These are phyloP conservation scores for Haplographium delicatum DNA, from an alignment of 495 filamentous ascomycete genomes.

Conservation along the genomic window DNA sequence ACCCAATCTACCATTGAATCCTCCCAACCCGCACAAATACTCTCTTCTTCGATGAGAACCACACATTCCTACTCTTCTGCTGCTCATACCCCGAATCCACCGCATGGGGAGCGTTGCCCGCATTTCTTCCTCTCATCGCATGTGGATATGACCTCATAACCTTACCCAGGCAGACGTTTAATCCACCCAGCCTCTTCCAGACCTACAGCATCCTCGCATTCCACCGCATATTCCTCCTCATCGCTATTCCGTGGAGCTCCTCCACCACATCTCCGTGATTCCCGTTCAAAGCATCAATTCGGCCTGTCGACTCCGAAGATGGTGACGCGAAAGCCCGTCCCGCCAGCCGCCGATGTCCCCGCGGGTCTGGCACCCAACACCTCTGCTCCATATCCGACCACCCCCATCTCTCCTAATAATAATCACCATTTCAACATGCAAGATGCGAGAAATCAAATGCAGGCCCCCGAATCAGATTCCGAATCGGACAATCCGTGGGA, in stretches of 20 bases:
- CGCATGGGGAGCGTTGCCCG: no score
- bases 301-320: constrained; percentile 15
- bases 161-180: neutral
- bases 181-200: neutral
- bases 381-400: constrained; percentile 18
- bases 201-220: neutral
- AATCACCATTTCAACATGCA: constrained; percentile 29
- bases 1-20: no score
- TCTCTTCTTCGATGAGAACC: no score
- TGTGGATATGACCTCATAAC: constrained; percentile 8
- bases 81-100: no score
- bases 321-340: constrained; percentile 39
- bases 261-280: neutral
- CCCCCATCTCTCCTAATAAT: constrained; percentile 25
- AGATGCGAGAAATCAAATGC: constrained; percentile 28
- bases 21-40: no score
- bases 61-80: no score
- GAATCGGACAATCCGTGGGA: constrained; percentile 36
- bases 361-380: constrained; percentile 8
- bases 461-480: constrained; percentile 24
- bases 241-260: neutral
- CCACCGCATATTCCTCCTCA: neutral
- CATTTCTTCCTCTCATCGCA: no score
- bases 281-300: neutral
- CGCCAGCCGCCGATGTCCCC: no score